phyloP scores from a whole-genome alignment of 768 basidiomycete genomes.

The Mycena galericulata region DNA sequence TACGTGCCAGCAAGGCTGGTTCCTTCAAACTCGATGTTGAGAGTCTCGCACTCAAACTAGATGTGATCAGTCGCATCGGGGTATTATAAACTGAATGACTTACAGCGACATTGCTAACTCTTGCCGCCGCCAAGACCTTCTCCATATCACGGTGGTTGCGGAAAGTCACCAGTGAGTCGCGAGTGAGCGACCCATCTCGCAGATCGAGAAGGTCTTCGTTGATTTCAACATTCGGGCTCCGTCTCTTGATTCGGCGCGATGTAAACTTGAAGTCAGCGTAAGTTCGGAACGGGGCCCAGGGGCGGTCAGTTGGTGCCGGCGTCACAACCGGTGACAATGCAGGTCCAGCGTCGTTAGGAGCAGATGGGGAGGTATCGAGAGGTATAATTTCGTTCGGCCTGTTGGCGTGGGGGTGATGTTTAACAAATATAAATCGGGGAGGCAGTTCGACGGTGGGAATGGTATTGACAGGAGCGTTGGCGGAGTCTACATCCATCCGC shows the following conservation, averaged over 20 bases:
- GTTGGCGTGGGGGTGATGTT: background rate
- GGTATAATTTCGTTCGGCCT: background rate
- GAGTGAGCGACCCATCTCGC: background rate
- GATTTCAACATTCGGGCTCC: slow-evolving; percentile 10
- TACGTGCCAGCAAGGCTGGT: background rate
- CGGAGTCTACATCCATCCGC: slow-evolving; percentile 1
- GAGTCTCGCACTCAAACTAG: slow-evolving; percentile 24
- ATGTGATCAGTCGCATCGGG: background rate
- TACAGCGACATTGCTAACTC: slow-evolving; percentile 21
- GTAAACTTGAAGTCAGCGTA: slow-evolving; percentile 19
- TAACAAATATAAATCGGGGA: background rate
- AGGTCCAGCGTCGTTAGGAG: background rate
- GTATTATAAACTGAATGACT: background rate
- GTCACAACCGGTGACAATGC: background rate
- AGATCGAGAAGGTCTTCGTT: slow-evolving; percentile 22
- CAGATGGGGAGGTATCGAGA: background rate
- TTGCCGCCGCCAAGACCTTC: slow-evolving; percentile 19
- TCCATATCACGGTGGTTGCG: slow-evolving; percentile 22
- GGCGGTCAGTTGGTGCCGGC: background rate
- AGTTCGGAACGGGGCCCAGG: slow-evolving; percentile 24
- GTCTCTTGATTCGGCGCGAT: slow-evolving; percentile 2
- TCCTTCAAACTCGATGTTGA: slow-evolving; percentile 24
- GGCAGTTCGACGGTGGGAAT: background rate
- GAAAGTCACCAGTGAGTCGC: slow-evolving; percentile 10
- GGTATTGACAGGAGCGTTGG: background rate